phyloP scores from a whole-genome alignment of 139 green algal species.

The Chlorella sp. region DNA sequence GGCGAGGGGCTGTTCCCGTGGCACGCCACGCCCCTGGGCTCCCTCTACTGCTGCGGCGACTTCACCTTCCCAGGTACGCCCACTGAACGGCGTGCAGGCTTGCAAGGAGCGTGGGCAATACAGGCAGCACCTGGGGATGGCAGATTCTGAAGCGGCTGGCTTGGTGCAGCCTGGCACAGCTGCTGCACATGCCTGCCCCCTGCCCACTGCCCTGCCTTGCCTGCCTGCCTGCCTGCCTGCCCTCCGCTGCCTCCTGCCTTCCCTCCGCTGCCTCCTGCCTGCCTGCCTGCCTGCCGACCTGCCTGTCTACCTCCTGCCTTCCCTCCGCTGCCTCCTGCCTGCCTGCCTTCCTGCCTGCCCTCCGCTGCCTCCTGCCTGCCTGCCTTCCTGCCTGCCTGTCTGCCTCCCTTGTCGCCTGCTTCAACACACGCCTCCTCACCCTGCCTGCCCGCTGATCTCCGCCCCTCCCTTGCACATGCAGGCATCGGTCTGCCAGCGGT shows the following conservation, averaged over 20 bases:
- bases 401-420: not conserved
- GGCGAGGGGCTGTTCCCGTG: constrained; percentile 76
- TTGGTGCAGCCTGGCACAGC: not conserved
- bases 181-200: too few relatives aligned
- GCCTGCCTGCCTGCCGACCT: not conserved
- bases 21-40: constrained; percentile 74
- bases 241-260: not conserved
- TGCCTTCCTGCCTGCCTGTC: not conserved
- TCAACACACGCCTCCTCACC: not conserved
- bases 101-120: not conserved
- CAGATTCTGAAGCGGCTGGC: not conserved
- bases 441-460: not conserved
- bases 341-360: not conserved
- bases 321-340: too few relatives aligned
- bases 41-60: constrained; percentile 82
- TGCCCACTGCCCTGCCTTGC: too few relatives aligned
- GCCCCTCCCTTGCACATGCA: not conserved
- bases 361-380: not conserved
- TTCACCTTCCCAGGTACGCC: constrained; percentile 79
- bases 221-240: not conserved
- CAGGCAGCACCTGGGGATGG: not conserved
- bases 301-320: too few relatives aligned
- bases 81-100: too few relatives aligned
- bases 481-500: constrained; percentile 93
- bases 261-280: not conserved